Percentiles rank a stretch among this genome's conserved stretches.
Evolutionary conservation across 352 stramenopile genomes (phyloP).

Genomic region (Pythium aquatile): DNA sequence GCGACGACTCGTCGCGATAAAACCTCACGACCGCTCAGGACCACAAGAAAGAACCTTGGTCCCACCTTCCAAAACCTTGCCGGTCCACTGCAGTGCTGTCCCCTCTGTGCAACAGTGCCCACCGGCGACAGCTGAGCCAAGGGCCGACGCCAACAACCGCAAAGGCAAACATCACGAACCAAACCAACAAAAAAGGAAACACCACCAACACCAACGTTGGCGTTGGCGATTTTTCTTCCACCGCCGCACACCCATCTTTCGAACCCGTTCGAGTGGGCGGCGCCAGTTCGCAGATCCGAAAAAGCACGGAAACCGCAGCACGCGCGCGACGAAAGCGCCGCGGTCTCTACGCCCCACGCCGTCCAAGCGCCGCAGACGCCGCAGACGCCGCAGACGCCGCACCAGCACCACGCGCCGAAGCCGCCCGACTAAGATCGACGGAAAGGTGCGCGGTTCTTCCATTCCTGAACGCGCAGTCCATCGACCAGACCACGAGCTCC

Average conservation of each 20-base stretch:
- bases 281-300: slow-evolving; percentile 32
- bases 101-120: not conserved
- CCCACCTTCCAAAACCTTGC: slow-evolving; percentile 9
- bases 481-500: not conserved
- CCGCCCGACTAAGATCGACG: slow-evolving; percentile 33
- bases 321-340: slow-evolving; percentile 27
- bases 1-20: slow-evolving; percentile 12
- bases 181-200: slow-evolving; percentile 1
- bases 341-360: slow-evolving; percentile 5
- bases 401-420: slow-evolving; percentile 12
- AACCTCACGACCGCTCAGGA: slow-evolving; percentile 1
- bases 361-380: not conserved
- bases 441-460: slow-evolving; percentile 32
- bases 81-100: not conserved
- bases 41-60: slow-evolving; percentile 25
- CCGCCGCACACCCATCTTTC: not conserved
- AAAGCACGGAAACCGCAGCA: slow-evolving; percentile 40
- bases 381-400: not conserved
- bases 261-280: not conserved
- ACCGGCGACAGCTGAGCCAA: not conserved
- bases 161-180: slow-evolving; percentile 1
- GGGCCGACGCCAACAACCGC: not conserved
- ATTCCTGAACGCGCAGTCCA: slow-evolving; percentile 25
- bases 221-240: slow-evolving; percentile 16
- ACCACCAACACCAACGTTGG: slow-evolving; percentile 8